Base-by-base conservation (phyloP, 108 stramenopile species). In the Aureococcus anophagefferens region DNA sequence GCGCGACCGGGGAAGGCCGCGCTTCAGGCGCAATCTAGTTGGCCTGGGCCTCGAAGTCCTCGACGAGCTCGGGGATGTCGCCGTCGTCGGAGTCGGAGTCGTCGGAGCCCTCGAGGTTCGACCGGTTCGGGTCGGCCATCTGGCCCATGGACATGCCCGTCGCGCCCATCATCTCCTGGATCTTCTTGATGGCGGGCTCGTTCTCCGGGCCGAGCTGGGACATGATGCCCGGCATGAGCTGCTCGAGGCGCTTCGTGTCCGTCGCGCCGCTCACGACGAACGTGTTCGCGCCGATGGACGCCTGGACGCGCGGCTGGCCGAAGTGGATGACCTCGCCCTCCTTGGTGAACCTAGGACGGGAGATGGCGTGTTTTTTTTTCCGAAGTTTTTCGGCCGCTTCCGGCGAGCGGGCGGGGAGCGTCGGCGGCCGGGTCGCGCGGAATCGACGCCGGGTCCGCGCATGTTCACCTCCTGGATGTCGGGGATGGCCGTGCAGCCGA, bases 391-490 rank as follows among this genome's bases (percentile, higher is more conserved):
- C n/a, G n/a, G n/a, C n/a, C n/a, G n/a, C n/a, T n/a, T n/a, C n/a
- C n/a, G n/a, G n/a, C n/a, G n/a, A n/a, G n/a, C n/a, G n/a, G n/a
- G n/a, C n/a, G n/a, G n/a, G n/a, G n/a, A n/a, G n/a, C n/a, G n/a
- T n/a, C n/a, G n/a, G n/a, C n/a, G n/a, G n/a, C n/a, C n/a, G n/a
- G n/a, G n/a, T n/a, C n/a, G n/a, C n/a, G n/a, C n/a, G n/a, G n/a
- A n/a, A n/a, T n/a, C n/a, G n/a, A n/a, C n/a, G n/a, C n/a, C n/a
- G n/a, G n/a, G n/a, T n/a, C n/a, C n/a, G n/a, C n/a, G n/a, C 77
- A 98, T 87, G 79, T 98, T 96, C 66, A 96, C 95, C 77, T 98
- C 97, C 76, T 95, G 93, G 74, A 98, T 96, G 72, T 93, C 95
- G 21, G 93, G 93, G 72, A 98, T 96, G 90, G 89, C 91, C 76